phyloP scores from a whole-genome alignment of 176 grass and related monocot species.

The Oryza glaberrima region DNA sequence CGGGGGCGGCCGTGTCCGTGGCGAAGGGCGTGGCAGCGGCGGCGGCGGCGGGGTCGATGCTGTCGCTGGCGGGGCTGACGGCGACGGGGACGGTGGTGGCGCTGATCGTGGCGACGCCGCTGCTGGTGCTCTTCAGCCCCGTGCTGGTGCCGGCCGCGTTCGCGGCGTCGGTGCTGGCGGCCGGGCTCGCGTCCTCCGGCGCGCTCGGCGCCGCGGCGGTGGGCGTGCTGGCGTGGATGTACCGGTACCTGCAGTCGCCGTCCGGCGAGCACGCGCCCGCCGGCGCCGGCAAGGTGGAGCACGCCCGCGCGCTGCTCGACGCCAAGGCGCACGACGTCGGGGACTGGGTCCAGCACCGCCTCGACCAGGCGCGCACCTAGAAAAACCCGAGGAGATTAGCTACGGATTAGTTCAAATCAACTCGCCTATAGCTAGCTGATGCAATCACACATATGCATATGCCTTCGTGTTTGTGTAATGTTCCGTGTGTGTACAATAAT shows the following conservation, averaged over 20 bases:
- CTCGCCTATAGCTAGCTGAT: too few relatives aligned
- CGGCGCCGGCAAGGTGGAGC: constrained; percentile 57
- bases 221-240: constrained; percentile 75
- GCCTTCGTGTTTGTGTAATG: too few relatives aligned
- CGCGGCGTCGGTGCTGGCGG: constrained; percentile 45
- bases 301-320: constrained; percentile 42
- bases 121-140: not conserved
- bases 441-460: too few relatives aligned
- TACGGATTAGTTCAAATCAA: too few relatives aligned
- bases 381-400: too few relatives aligned
- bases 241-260: constrained; percentile 55
- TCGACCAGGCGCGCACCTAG: constrained; percentile 48
- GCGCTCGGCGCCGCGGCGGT: constrained; percentile 68
- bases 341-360: constrained; percentile 63
- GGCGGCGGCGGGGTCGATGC: too few relatives aligned
- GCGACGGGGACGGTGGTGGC: too few relatives aligned
- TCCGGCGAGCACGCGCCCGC: constrained; percentile 35
- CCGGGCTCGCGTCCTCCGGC: constrained; percentile 63
- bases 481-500: too few relatives aligned
- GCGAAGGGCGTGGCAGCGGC: too few relatives aligned
- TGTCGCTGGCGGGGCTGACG: too few relatives aligned
- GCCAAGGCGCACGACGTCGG: constrained; percentile 66
- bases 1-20: too few relatives aligned
- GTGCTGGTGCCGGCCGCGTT: constrained; percentile 67
- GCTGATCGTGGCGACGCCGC: too few relatives aligned